Percentiles rank a stretch among this genome's conserved stretches.
These are phyloP conservation scores for Candida methanosorbosa DNA, from an alignment of 805 yeast species.

Conservation along the genomic window DNA sequence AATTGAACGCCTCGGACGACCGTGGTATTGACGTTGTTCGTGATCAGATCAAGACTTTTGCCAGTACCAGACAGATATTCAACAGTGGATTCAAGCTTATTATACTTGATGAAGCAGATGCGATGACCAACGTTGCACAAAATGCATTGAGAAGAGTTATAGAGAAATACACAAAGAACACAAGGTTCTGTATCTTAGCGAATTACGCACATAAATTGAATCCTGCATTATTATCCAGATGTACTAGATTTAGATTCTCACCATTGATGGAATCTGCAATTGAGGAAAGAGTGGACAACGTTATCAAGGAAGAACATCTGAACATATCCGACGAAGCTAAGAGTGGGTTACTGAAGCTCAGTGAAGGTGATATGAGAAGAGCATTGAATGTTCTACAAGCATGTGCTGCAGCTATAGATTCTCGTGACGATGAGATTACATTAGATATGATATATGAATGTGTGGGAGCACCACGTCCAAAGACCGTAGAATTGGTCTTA, in stretches of 20 bases:
- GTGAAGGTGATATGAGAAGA: constrained; percentile 89
- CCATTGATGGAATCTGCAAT: constrained; percentile 70
- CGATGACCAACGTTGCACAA: constrained; percentile 85
- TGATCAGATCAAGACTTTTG: constrained; percentile 93
- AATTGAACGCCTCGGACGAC: constrained; percentile 94
- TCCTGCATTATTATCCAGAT: constrained; percentile 90
- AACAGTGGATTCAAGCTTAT: constrained; percentile 78
- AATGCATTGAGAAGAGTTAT: constrained; percentile 77
- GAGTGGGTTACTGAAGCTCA: constrained; percentile 54
- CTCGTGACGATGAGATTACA: constrained; percentile 42
- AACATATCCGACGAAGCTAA: constrained; percentile 51
- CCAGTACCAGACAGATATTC: constrained; percentile 91
- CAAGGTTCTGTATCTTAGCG: constrained; percentile 93
- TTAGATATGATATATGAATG: constrained; percentile 82
- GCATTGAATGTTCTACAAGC: constrained; percentile 93
- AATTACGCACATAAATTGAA: constrained; percentile 93
- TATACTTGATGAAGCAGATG: constrained; percentile 93
- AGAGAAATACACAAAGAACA: constrained; percentile 88
- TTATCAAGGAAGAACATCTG: constrained; percentile 60
- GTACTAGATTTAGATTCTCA: constrained; percentile 89
- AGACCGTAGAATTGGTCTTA: constrained; percentile 66
- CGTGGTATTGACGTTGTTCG: constrained; percentile 98
- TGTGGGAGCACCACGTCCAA: constrained; percentile 92
- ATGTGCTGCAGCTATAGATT: constrained; percentile 68
- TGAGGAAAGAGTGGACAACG: constrained; percentile 55